A percentile compares a stretch with the other conserved stretches of the same genome.
Evolutionary conservation across 2,329 filamentous ascomycete genomes (phyloP).

Genomic region (Ophiostoma tasmaniense): DNA sequence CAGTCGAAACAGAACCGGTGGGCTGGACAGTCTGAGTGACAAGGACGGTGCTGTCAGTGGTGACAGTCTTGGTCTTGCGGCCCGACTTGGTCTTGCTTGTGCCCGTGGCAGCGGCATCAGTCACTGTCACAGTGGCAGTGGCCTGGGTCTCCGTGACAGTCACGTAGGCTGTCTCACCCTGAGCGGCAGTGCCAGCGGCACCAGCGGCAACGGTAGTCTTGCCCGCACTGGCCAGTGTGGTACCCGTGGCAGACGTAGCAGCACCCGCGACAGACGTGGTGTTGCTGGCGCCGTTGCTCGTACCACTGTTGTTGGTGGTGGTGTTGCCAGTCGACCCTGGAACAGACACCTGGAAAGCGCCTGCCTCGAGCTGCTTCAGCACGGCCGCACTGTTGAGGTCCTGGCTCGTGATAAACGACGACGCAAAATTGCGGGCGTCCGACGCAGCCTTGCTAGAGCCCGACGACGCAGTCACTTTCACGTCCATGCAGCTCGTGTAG

Average conservation of each 20-base stretch:
- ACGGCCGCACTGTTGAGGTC: conserved; percentile 38
- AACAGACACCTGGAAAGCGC: conserved; percentile 38
- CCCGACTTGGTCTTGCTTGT: conserved; percentile 1
- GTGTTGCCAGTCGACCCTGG: conserved; percentile 17
- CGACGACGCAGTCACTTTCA: conserved; percentile 19
- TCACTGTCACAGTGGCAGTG: conserved; percentile 3
- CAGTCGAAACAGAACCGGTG: neutral
- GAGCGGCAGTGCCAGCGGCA: neutral
- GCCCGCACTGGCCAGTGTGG: neutral
- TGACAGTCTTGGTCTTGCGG: neutral
- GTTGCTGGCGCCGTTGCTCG: neutral
- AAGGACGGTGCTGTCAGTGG: neutral
- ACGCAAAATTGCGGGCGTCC: conserved; percentile 15
- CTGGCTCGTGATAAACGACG: conserved; percentile 30
- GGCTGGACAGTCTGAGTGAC: conserved; percentile 6
- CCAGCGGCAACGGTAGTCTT: neutral
- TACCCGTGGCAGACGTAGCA: neutral
- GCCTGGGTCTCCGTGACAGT: neutral
- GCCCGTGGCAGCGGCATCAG: neutral
- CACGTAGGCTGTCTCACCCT: neutral
- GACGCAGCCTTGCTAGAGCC: conserved; percentile 11
- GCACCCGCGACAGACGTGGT: neutral
- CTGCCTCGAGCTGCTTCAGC: conserved; percentile 34
- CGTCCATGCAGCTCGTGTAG: conserved; percentile 39
- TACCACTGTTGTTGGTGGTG: neutral